These are phyloP conservation scores for Candida frijolesensis DNA, from an alignment of 1,139 yeast species.

Conservation along the genomic window DNA sequence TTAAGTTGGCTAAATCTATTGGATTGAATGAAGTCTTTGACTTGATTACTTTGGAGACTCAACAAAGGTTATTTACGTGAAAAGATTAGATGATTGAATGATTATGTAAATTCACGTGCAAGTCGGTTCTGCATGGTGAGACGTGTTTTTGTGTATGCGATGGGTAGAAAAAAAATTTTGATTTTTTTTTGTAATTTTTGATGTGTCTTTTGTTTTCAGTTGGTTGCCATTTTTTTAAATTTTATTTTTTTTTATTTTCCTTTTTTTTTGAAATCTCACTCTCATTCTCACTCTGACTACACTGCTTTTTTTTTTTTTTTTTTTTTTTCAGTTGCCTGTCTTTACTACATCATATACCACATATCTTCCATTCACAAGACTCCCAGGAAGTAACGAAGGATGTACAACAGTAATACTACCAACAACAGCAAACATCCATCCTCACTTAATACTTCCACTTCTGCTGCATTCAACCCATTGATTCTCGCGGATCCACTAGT, in stretches of 20 bases:
- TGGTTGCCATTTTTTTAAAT: not conserved
- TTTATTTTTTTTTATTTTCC: not conserved
- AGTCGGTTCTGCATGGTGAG: not conserved
- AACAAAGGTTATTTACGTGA: conserved; percentile 20
- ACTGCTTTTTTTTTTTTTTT: not conserved
- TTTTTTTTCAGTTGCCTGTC: not conserved
- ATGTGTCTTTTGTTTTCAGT: not conserved
- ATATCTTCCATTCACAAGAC: not conserved
- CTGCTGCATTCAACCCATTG: conserved; percentile 1
- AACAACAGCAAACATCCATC: not conserved
- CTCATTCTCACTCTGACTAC: not conserved
- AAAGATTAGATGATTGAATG: not conserved
- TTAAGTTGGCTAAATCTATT: conserved; percentile 12
- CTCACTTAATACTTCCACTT: not conserved
- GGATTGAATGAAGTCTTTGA: conserved; percentile 20
- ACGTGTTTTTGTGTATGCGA: conserved; percentile 5
- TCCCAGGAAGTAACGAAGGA: not conserved
- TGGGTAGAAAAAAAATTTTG: not conserved
- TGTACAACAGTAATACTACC: not conserved
- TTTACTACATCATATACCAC: not conserved
- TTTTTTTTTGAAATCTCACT: not conserved
- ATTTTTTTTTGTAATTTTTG: not conserved
- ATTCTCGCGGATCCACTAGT: conserved; percentile 2
- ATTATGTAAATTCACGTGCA: not conserved
- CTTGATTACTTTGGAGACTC: conserved; percentile 22